Evolutionary conservation across 192 early-diverging fungal genomes (phyloP), one percentile per base, ranked within the genome.

Genomic region (Spinellus fusiger): DNA sequence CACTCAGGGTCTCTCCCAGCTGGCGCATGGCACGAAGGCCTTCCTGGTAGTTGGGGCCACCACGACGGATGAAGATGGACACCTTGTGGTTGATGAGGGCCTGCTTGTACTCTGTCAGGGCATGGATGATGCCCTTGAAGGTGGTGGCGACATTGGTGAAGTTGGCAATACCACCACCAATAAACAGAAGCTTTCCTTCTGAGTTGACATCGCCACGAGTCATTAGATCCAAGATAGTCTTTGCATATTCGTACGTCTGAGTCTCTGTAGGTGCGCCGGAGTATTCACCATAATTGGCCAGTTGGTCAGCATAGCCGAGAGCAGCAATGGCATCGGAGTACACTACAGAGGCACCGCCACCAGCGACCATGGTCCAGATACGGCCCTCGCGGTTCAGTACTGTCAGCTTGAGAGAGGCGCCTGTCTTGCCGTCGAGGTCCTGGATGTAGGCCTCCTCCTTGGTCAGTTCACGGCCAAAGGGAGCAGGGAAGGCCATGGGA

Each of bases 281-380:
- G 86, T 98, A 98, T 80, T 98, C 96, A 70, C 96, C 96, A 77
- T 98, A 98, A 84, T 98, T 98, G 77, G 96, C 96, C 25, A 98
- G 83, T 77, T 98, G 94, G 69, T 84, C 64, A 5, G 96, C 93
- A 57, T 76, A 95, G 31, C 96, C 96, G 40, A 92, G 86, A 46
- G 93, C 93, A n/a, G 96, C 94, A 74, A 98, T 98, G 32, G 96
- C 96, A 75, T 98, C 96, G 28, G 93, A 91, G 77, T 96, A 98
- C 23, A 96, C 94, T 32, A 98, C 96, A 25, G 92, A 94, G 55
- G 96, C 96, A 75, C 96, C 96, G 56, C 96, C 96, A 75, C 96
- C 96, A 49, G 96, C 96, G 56, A 98, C 94, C 96, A 98, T 98
- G 59, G 96, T 97, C 96, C 96, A 98, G 65, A 98, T 89, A 65